Evolutionary conservation across 176 grass and related monocot genomes (phyloP), one percentile per base, ranked within the genome.

Genomic region (Chloris gayana): DNA sequence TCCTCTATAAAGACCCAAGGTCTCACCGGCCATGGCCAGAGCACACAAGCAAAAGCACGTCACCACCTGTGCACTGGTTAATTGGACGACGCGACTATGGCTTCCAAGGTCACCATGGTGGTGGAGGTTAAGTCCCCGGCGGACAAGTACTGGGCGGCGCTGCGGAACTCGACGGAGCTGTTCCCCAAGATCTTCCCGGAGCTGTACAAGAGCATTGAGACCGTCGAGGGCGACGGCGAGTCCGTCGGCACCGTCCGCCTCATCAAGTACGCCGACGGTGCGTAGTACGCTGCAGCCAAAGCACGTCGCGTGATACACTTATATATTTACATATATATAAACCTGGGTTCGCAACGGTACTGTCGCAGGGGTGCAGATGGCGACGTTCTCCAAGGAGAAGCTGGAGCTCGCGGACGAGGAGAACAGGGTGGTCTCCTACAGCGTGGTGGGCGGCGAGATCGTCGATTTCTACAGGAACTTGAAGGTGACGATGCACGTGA

Each of bases 171-270:
- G 27, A 85, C 87, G 22, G 49, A 87, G 62, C 84, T 94, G 66
- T 98, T 98, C 87, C 95, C 95, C 83, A 94, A 85, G 87, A 83
- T 97, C 83, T 94, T 97, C 85, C 94, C 95, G 13, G 69, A 90
- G 42, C 82, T 83, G 81, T 98, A 94, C 92, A 67, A 90, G 87
- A 92, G 89, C 95, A 98, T 98, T 74, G n/a, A n/a, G n/a, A n/a
- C n/a, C n/a, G n/a, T n/a, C n/a, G n/a, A n/a, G n/a, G n/a, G n/a
- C n/a, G n/a, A 98, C 72, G 95, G 95, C 75, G 88, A 71, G 87
- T 90, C 85, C 14, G 68, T 37, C 64, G 95, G 95, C 80, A 90
- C 89, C 44, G 75, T 98, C 19, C 92, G 91, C 67, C 83, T 94
- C 70, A 14, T 98, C 71, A 98, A 92, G 71, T 98, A 91, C 77